A percentile compares a stretch with the other conserved stretches of the same genome.
Conservation (phyloP, 306 rosid genomes). For the Lathyrus oleraceus region DNA sequence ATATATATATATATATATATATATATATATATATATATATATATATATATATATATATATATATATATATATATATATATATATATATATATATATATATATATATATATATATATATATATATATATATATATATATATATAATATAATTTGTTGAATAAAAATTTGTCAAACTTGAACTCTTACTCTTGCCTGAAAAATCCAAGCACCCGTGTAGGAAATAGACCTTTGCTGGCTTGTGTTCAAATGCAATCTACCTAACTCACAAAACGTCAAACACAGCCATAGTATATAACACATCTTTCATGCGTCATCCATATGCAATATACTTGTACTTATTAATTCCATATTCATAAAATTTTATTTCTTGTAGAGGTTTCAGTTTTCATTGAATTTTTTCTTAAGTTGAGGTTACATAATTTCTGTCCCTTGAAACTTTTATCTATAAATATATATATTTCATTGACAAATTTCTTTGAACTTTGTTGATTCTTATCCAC, state of each 20-base stretch:
- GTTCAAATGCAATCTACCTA: conserved; percentile 40
- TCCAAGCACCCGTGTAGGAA: conserved; percentile 37
- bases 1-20: too few relatives aligned
- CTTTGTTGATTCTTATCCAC: conserved; percentile 24
- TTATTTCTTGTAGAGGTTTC: background rate
- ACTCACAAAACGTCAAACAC: conserved; percentile 18
- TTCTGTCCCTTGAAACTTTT: too few relatives aligned
- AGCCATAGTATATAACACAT: conserved; percentile 27
- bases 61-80: too few relatives aligned
- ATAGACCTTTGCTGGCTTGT: conserved; percentile 24
- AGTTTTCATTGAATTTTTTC: background rate
- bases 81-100: too few relatives aligned
- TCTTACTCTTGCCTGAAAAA: conserved; percentile 27
- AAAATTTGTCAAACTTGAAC: conserved; percentile 34
- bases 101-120: too few relatives aligned
- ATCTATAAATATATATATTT: too few relatives aligned
- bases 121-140: too few relatives aligned
- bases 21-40: too few relatives aligned
- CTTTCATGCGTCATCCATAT: conserved; percentile 56
- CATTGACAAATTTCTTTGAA: background rate
- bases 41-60: too few relatives aligned
- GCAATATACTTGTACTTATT: conserved; percentile 29
- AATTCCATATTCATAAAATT: background rate
- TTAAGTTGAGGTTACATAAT: too few relatives aligned
- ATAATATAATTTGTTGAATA: background rate